phyloP scores from a whole-genome alignment of 2,329 filamentous ascomycete genomes.

The Calonectria pauciramosa region DNA sequence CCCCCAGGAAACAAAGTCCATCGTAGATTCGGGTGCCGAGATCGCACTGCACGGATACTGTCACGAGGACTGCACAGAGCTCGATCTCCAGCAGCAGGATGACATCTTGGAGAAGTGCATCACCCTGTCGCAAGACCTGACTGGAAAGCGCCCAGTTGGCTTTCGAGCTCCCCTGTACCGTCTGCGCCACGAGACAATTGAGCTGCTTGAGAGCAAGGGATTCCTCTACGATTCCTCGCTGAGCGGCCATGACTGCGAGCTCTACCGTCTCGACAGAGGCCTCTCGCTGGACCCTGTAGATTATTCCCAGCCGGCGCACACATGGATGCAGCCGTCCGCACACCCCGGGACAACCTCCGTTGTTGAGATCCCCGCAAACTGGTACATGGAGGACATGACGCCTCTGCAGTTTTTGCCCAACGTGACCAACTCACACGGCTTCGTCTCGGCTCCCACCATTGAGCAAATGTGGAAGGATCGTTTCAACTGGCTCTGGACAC shows the following conservation, averaged over 20 bases:
- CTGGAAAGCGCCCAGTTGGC: not conserved
- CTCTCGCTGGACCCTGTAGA: slow-evolving; percentile 8
- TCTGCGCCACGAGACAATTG: slow-evolving; percentile 7
- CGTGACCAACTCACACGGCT: slow-evolving; percentile 25
- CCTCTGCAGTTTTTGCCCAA: slow-evolving; percentile 30
- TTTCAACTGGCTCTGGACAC: slow-evolving; percentile 23
- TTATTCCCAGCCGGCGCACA: slow-evolving; percentile 4
- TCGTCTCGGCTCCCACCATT: slow-evolving; percentile 1
- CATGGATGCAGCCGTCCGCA: slow-evolving; percentile 19
- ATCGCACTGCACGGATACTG: slow-evolving; percentile 63
- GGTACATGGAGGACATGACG: slow-evolving; percentile 34
- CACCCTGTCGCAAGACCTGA: not conserved
- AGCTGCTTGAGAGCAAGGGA: not conserved
- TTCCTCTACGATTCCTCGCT: slow-evolving; percentile 17
- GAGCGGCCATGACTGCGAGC: not conserved
- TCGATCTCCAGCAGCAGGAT: not conserved
- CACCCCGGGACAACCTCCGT: not conserved
- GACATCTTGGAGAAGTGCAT: slow-evolving; percentile 20
- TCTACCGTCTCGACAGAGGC: slow-evolving; percentile 2
- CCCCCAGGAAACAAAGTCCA: slow-evolving; percentile 53
- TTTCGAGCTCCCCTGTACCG: slow-evolving; percentile 14
- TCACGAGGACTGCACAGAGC: slow-evolving; percentile 51
- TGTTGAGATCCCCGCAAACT: slow-evolving; percentile 28
- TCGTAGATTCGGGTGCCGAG: slow-evolving; percentile 59
- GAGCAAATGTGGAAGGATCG: slow-evolving; percentile 26